These are phyloP conservation scores for Nicotiana paniculata DNA, from an alignment of 257 asterid species.

Conservation along the genomic window DNA sequence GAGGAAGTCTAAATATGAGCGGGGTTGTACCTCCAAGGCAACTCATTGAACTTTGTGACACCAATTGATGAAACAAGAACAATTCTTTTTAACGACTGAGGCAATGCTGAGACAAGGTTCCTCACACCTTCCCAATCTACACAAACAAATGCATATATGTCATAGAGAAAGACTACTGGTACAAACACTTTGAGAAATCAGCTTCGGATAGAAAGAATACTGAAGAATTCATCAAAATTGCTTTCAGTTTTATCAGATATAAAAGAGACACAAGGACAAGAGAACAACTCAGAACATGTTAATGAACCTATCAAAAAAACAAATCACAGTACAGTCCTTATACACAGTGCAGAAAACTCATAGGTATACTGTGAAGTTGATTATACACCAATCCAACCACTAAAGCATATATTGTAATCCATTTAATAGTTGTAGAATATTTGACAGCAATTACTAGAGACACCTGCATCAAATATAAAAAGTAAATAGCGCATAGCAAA, in stretches of 20 bases:
- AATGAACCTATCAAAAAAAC: not conserved
- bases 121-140: slow-evolving; percentile 97
- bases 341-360: not conserved
- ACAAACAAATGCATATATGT: slow-evolving; percentile 7
- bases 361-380: not conserved
- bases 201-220: not conserved
- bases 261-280: not conserved
- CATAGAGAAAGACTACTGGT: not conserved
- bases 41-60: slow-evolving; percentile 77
- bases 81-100: slow-evolving; percentile 61
- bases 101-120: slow-evolving; percentile 73
- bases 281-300: not conserved
- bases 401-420: not conserved
- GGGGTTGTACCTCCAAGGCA: slow-evolving; percentile 81
- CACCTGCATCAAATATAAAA: not conserved
- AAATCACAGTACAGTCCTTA: not conserved
- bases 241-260: not conserved
- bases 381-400: not conserved
- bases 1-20: not conserved
- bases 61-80: slow-evolving; percentile 92
- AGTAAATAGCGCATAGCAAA: not conserved
- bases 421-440: not conserved
- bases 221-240: not conserved
- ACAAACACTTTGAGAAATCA: not conserved
- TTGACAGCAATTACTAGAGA: not conserved